Conservation (phyloP, 108 stramenopile species). For the Bacterosira constricta region DNA sequence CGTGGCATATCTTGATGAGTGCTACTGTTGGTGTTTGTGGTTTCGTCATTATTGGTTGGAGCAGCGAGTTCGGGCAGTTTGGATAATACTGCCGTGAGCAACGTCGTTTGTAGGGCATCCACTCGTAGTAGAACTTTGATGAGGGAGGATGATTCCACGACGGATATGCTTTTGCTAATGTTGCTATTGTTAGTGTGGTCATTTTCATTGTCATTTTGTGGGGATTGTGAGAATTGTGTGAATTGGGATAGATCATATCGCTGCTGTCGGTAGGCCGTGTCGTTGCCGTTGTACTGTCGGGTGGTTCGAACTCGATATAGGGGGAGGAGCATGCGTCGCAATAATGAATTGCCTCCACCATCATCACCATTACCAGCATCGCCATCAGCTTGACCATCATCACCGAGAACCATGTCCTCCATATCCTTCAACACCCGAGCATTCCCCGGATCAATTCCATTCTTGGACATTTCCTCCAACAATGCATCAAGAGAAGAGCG, state of each 20-base stretch:
- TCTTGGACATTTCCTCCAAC: slow-evolving; percentile 24
- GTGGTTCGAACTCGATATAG: slow-evolving; percentile 20
- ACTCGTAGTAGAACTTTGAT: slow-evolving; percentile 47
- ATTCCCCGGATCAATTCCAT: slow-evolving; percentile 33
- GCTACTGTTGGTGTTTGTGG: background rate
- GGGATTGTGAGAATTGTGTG: slow-evolving; percentile 36
- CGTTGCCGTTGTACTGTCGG: background rate
- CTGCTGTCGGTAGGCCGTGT: background rate
- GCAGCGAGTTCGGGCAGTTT: slow-evolving; percentile 40
- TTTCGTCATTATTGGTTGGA: background rate
- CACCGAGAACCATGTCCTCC: slow-evolving; percentile 5
- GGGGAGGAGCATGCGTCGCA: slow-evolving; percentile 43
- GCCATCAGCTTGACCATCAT: background rate
- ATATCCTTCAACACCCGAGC: slow-evolving; percentile 21
- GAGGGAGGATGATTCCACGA: slow-evolving; percentile 43
- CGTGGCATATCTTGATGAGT: slow-evolving; percentile 41
- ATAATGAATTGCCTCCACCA: background rate
- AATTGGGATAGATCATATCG: slow-evolving; percentile 7
- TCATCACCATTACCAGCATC: background rate
- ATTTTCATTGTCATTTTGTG: background rate
- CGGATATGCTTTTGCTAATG: background rate
- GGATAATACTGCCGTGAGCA: slow-evolving; percentile 39
- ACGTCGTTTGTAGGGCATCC: slow-evolving; percentile 44
- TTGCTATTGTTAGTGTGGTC: background rate
- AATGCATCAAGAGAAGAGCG: slow-evolving; percentile 23